Conservation (phyloP, 768 basidiomycete species). For the Kwoniella dejecticola region DNA sequence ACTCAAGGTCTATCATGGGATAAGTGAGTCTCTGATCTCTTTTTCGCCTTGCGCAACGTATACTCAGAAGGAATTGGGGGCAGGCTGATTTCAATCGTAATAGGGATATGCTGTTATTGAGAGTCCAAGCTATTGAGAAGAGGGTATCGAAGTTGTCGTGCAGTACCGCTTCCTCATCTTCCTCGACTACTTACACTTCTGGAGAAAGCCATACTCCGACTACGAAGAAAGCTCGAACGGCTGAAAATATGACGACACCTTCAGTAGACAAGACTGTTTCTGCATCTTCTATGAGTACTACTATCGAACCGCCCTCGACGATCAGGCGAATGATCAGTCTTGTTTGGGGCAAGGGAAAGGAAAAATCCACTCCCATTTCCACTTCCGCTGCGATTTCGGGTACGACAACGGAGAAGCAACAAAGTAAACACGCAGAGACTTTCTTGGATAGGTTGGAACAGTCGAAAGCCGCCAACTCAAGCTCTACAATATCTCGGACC, state of each 20-base stretch:
- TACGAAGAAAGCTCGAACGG: constrained; percentile 7
- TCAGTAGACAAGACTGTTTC: background rate
- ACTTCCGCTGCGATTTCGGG: too few relatives aligned
- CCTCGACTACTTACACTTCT: background rate
- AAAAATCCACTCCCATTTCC: too few relatives aligned
- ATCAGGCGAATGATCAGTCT: constrained; percentile 37
- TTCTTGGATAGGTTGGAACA: background rate
- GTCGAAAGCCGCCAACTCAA: background rate
- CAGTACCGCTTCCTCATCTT: background rate
- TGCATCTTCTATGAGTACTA: too few relatives aligned
- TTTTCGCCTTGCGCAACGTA: too few relatives aligned
- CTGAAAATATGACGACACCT: background rate
- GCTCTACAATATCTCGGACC: too few relatives aligned
- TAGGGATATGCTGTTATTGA: constrained; percentile 30
- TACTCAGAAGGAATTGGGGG: background rate
- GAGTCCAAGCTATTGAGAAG: constrained; percentile 41
- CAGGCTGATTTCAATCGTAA: background rate
- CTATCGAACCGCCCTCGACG: constrained; percentile 34
- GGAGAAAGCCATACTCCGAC: background rate
- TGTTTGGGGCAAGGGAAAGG: constrained; percentile 25
- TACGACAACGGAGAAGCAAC: background rate
- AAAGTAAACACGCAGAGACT: background rate
- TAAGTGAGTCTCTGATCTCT: constrained; percentile 37
- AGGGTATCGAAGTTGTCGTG: constrained; percentile 12
- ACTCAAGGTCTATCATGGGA: constrained; percentile 28